phyloP scores from a whole-genome alignment of 2,329 filamentous ascomycete species.

The Verticillium longisporum region DNA sequence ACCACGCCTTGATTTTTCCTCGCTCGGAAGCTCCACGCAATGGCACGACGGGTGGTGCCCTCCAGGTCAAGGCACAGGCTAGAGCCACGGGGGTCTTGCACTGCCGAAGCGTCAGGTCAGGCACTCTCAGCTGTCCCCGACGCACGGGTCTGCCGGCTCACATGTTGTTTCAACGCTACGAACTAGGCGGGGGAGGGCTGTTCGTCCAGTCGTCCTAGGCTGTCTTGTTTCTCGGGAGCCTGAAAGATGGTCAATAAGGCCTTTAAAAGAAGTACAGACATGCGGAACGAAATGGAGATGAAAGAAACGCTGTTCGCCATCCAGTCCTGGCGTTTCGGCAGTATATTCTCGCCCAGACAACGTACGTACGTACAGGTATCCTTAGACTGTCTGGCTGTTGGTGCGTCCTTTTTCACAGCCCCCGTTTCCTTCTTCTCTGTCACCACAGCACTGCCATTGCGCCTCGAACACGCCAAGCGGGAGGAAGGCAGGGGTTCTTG shows the following conservation, averaged over 20 bases:
- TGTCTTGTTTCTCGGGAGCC: not conserved
- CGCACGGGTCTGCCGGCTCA: not conserved
- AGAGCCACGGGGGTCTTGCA: not conserved
- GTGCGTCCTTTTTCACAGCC: not conserved
- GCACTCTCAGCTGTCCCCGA: not conserved
- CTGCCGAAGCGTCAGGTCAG: not conserved
- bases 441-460: not conserved
- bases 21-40: not conserved
- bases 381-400: not conserved
- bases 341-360: not conserved
- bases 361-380: not conserved
- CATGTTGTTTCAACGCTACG: constrained; percentile 2
- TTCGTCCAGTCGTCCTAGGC: not conserved
- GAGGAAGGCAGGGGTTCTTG: not conserved
- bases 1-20: not conserved
- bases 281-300: not conserved
- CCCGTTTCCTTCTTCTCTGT: not conserved
- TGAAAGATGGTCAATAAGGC: not conserved
- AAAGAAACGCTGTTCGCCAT: no score
- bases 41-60: not conserved
- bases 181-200: not conserved
- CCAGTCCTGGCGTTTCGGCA: not conserved
- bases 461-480: not conserved
- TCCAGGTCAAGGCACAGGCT: not conserved
- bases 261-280: not conserved